These are phyloP conservation scores for Venturia carpophila DNA, from an alignment of 2,329 filamentous ascomycete genomes.

Conservation along the genomic window DNA sequence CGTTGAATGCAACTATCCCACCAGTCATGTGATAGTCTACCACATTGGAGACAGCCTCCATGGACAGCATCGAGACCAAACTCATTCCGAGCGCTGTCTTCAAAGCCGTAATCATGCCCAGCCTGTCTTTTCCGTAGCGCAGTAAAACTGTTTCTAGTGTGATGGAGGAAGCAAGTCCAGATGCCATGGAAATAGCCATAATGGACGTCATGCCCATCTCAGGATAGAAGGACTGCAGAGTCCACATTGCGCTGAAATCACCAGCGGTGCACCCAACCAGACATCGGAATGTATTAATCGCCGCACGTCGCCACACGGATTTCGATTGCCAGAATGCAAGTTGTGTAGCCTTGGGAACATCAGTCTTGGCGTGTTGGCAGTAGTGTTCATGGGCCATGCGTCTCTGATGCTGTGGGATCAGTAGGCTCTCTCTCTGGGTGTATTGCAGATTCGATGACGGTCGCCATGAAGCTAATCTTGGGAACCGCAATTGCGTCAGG, in stretches of 20 bases:
- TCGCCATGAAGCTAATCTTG: background rate
- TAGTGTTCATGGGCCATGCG: background rate
- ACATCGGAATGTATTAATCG: conserved; percentile 49
- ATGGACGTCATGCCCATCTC: conserved; percentile 41
- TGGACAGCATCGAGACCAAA: conserved; percentile 51
- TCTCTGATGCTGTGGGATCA: background rate
- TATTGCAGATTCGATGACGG: background rate
- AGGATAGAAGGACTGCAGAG: conserved; percentile 42
- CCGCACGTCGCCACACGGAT: conserved; percentile 42
- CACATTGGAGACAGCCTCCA: conserved; percentile 48
- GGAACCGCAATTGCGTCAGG: background rate
- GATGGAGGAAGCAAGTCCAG: conserved; percentile 46
- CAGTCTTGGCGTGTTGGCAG: background rate
- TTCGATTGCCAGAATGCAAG: conserved; percentile 32
- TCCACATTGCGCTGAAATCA: conserved; percentile 52
- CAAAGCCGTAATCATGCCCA: conserved; percentile 41
- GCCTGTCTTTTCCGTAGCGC: conserved; percentile 39
- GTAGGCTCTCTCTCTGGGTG: too few relatives aligned
- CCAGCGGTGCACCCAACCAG: conserved; percentile 48
- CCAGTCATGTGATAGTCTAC: conserved; percentile 51
- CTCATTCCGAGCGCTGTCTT: conserved; percentile 52
- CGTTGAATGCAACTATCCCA: conserved; percentile 40
- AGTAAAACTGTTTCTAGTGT: conserved; percentile 47
- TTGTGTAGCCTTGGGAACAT: background rate
- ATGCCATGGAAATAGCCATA: conserved; percentile 48